Percentiles rank a stretch among this genome's conserved stretches.
Evolutionary conservation across 352 stramenopile genomes (phyloP).

Genomic region (Bremia lactucae): DNA sequence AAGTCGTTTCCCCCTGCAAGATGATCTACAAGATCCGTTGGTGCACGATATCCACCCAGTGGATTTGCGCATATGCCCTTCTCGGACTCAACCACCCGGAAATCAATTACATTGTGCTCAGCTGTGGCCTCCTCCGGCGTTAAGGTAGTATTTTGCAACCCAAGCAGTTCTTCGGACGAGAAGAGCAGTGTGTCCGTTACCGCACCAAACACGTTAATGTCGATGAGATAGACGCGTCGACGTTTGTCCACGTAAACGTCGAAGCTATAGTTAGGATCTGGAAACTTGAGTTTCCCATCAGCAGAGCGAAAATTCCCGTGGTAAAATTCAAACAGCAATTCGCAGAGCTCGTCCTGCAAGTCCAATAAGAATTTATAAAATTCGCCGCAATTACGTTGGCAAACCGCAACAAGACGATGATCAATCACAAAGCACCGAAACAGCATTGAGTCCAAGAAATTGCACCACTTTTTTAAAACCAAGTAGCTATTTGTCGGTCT

Average conservation of each 20-base stretch:
- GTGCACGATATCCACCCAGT: slow-evolving; percentile 69
- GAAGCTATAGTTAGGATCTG: slow-evolving; percentile 81
- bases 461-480: slow-evolving; percentile 93
- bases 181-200: slow-evolving; percentile 92
- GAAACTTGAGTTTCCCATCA: slow-evolving; percentile 28
- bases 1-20: slow-evolving; percentile 59
- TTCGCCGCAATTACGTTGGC: slow-evolving; percentile 86
- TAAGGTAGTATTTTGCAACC: slow-evolving; percentile 10
- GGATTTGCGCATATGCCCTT: slow-evolving; percentile 51
- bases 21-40: slow-evolving; percentile 78
- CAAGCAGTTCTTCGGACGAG: slow-evolving; percentile 80
- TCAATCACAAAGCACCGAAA: slow-evolving; percentile 90
- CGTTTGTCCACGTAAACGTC: slow-evolving; percentile 93
- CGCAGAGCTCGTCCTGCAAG: slow-evolving; percentile 59
- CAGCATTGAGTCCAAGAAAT: slow-evolving; percentile 91
- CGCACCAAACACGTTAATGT: slow-evolving; percentile 91
- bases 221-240: slow-evolving; percentile 84
- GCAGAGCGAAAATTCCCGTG: slow-evolving; percentile 27
- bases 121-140: slow-evolving; percentile 16
- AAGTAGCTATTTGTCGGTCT: slow-evolving; percentile 35
- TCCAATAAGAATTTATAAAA: slow-evolving; percentile 84
- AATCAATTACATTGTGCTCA: slow-evolving; percentile 50
- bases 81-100: slow-evolving; percentile 66
- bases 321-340: slow-evolving; percentile 64
- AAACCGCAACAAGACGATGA: slow-evolving; percentile 77